Conservation (phyloP, 805 yeast genomes). For the Saccharomycodes ludwigii region DNA sequence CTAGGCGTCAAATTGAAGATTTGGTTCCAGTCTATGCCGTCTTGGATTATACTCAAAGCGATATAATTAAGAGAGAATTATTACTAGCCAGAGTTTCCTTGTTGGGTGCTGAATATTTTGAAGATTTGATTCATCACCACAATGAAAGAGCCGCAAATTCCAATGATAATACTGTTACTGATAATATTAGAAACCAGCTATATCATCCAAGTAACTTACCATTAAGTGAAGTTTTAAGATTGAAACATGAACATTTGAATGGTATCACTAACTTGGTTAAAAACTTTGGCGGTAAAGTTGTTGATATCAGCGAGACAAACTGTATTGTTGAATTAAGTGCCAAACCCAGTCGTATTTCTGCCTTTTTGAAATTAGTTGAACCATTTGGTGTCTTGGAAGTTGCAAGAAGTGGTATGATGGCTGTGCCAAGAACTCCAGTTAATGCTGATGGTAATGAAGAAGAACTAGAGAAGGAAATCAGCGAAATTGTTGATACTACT, state of each 20-base stretch:
- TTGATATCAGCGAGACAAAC: constrained; percentile 85
- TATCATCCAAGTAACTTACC: constrained; percentile 86
- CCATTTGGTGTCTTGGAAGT: constrained; percentile 96
- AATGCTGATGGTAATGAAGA: constrained; percentile 42
- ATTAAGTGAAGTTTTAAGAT: constrained; percentile 86
- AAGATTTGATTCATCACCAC: constrained; percentile 84
- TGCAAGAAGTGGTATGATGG: constrained; percentile 98
- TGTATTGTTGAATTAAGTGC: constrained; percentile 92
- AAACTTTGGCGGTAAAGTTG: constrained; percentile 87
- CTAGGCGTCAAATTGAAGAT: constrained; percentile 95
- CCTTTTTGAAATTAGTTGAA: constrained; percentile 77
- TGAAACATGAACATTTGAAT: constrained; percentile 79
- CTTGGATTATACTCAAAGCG: constrained; percentile 81
- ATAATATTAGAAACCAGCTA: constrained; percentile 26
- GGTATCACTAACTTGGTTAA: constrained; percentile 69
- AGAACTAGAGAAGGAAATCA: constrained; percentile 37
- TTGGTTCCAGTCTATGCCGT: constrained; percentile 98
- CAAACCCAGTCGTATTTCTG: constrained; percentile 79
- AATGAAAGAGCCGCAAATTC: constrained; percentile 23
- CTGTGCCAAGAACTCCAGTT: constrained; percentile 89
- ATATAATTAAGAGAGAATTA: constrained; percentile 84
- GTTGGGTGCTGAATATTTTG: constrained; percentile 96
- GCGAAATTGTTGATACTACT: constrained; percentile 71
- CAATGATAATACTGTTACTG: constrained; percentile 18
- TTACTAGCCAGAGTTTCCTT: constrained; percentile 84